Conservation (phyloP, 2,329 filamentous ascomycete genomes). For the Fusarium penzigii region DNA sequence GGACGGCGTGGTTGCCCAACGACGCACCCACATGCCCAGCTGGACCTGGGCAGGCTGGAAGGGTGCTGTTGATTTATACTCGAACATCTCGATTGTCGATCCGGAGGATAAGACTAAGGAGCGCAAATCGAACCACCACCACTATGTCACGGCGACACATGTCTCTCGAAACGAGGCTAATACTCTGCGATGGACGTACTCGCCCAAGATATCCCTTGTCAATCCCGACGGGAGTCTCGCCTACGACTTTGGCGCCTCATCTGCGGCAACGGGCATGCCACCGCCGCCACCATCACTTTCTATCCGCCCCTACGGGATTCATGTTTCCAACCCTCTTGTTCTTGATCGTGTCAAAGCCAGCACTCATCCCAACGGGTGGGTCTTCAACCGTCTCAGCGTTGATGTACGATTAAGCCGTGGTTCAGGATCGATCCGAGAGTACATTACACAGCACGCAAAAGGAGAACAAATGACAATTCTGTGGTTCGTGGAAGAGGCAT, state of each 20-base stretch:
- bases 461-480: conserved; percentile 39
- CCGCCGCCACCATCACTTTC: conserved; percentile 23
- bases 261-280: conserved; percentile 11
- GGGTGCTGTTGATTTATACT: conserved; percentile 36
- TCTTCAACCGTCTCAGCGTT: conserved; percentile 38
- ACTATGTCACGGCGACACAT: conserved; percentile 38
- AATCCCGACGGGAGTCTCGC: conserved; percentile 31
- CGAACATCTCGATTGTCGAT: conserved; percentile 35
- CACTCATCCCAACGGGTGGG: conserved; percentile 34
- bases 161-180: conserved; percentile 34
- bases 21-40: conserved; percentile 35
- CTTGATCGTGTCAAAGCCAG: conserved; percentile 37
- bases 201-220: conserved; percentile 34
- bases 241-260: conserved; percentile 33
- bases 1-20: conserved; percentile 24
- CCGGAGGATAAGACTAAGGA: conserved; percentile 29
- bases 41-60: conserved; percentile 41
- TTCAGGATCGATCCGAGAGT: conserved; percentile 31
- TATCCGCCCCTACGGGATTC: conserved; percentile 31
- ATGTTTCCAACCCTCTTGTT: conserved; percentile 35
- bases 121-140: conserved; percentile 36
- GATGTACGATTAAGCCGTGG: conserved; percentile 36
- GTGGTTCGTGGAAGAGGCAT: conserved; percentile 38
- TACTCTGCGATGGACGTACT: conserved; percentile 37
- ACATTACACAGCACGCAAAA: conserved; percentile 35